Base-by-base conservation (phyloP, 768 basidiomycete species). In the Rhodotorula sphaerocarpa region DNA sequence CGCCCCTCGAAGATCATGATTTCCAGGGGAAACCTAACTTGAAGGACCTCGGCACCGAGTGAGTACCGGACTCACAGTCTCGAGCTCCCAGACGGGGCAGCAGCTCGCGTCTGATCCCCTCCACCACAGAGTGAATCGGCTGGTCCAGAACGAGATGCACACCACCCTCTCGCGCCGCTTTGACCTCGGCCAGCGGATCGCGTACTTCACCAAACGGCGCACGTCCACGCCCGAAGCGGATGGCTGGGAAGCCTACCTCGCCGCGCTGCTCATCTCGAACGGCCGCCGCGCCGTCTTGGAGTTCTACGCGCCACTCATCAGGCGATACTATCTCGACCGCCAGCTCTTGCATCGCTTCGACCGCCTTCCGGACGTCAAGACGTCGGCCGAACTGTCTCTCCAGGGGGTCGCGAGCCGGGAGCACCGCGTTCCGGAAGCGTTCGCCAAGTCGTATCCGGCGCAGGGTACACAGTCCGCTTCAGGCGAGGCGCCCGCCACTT, bases 171-270 rank as follows among this genome's bases (percentile, higher is more conserved):
- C 60, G 1, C 3, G 23, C 15, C 34, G 42, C 23, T 33, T 39
- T 25, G 31, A 34, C 14, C 30, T 45, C 42, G 30, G 16, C 10
- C 41, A 20, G 3, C 18, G 16, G 16, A 30, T 50, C 31, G 31
- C 15, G 44, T 36, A 16, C 12, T 34, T 28, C 2, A 21, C 15
- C 30, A 23, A 5, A 28, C 10, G 4, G 5, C 33, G 42, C 41
- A 14, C 21, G 16, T 7, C 27, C 3, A 34, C 23, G 30, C 3
- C 30, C 0, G 7, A 20, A 12, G 20, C 27, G 27, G 59, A 54
- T 41, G 45, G 27, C 10, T 61, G 54, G 52, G 59, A 61, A 27
- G 59, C 59, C 4, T 54, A 55, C 36, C 34, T 61, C 45, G 23
- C 27, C 1, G 59, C 59, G 0, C 52, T 61, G 3, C 15, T 2